Conservation (phyloP, 768 basidiomycete species). For the Mycena olivaceomarginata region DNA sequence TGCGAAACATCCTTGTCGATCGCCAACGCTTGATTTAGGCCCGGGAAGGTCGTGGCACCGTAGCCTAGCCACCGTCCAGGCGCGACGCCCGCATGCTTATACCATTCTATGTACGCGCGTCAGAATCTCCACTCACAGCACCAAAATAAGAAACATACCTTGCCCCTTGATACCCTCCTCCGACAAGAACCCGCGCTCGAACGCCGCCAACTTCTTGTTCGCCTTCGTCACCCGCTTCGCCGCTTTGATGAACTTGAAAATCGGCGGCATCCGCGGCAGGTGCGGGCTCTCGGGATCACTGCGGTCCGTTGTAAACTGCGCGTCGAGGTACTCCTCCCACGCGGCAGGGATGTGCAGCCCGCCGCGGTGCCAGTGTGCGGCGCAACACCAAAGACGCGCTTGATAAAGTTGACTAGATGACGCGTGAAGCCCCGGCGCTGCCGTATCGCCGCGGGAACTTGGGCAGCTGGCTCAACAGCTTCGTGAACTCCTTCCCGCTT, state of each 20-base stretch:
- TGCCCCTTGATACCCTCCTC: conserved; percentile 86
- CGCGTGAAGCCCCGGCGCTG: conserved; percentile 45
- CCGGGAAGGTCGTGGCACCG: conserved; percentile 91
- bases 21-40: conserved; percentile 85
- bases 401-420: conserved; percentile 58
- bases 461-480: conserved; percentile 63
- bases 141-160: conserved; percentile 17
- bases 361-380: conserved; percentile 48
- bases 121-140: neutral
- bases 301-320: conserved; percentile 30
- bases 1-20: conserved; percentile 79
- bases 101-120: conserved; percentile 75
- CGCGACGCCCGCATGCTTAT: conserved; percentile 88
- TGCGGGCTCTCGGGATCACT: conserved; percentile 22
- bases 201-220: conserved; percentile 81
- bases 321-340: conserved; percentile 59
- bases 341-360: conserved; percentile 46
- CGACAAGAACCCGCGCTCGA: conserved; percentile 89
- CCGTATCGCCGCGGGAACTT: conserved; percentile 52
- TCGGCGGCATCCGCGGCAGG: conserved; percentile 47
- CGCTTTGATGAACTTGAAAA: conserved; percentile 73
- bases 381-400: conserved; percentile 61
- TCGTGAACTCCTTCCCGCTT: conserved; percentile 69
- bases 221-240: conserved; percentile 74
- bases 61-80: conserved; percentile 93